Conservation (phyloP, 805 yeast species). For the Ogataea nakhonphanomensis region DNA sequence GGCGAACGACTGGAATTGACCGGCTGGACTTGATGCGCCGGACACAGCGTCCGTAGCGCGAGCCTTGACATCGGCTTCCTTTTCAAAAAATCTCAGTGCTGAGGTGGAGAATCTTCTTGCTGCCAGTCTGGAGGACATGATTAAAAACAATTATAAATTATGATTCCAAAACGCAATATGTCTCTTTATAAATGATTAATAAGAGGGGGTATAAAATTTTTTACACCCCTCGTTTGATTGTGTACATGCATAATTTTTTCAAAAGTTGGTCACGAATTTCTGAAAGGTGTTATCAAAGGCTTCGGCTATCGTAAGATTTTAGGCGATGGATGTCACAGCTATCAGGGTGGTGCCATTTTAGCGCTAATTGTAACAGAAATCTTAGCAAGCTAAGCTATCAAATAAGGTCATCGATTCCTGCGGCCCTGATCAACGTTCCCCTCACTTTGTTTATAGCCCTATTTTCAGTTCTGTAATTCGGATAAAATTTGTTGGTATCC, state of each 20-base stretch:
- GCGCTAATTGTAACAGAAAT: no score
- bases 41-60: constrained; percentile 17
- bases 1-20: constrained; percentile 26
- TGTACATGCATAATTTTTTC: constrained; percentile 2
- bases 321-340: constrained; percentile 3
- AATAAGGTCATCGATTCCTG: not conserved
- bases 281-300: constrained; percentile 2
- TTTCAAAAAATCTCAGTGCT: constrained; percentile 17
- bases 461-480: not conserved
- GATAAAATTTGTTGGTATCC: not conserved
- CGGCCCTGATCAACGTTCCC: not conserved
- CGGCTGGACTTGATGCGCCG: constrained; percentile 6
- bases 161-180: not conserved
- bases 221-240: constrained; percentile 11
- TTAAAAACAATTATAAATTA: no score
- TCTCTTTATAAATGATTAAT: not conserved
- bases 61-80: constrained; percentile 19
- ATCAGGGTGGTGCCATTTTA: no score
- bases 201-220: constrained; percentile 1
- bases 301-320: constrained; percentile 11
- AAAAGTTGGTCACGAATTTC: constrained; percentile 15
- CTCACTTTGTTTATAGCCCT: not conserved
- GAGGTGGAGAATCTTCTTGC: constrained; percentile 21
- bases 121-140: constrained; percentile 8
- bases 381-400: no score